Evolutionary conservation across 305 asterid species (phyloP), one percentile per base, ranked within the genome.

Genomic region (Fraxinus angustifolia): DNA sequence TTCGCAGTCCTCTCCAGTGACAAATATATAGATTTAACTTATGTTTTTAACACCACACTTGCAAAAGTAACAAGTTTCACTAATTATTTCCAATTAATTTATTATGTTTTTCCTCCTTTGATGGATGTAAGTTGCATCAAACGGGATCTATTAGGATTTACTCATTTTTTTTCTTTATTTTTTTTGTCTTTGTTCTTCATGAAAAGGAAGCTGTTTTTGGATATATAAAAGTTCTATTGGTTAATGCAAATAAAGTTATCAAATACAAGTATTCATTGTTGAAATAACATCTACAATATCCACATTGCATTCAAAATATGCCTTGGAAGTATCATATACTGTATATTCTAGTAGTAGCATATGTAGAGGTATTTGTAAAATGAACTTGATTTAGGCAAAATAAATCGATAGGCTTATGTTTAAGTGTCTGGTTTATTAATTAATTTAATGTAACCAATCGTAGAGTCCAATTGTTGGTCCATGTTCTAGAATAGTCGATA

Each of bases 101-200:
- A 14, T 67, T 42, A 16, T 56, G 56, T 82, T 88, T 88, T 85
- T 34, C 67, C 42, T 82, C 83, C 75, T 81, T 31, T 56, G 74
- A 83, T 19, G 26, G 78, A 23, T 82, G 72, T 36, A 45, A 28
- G 58, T 36, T 30, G 56, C 75, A 79, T 78, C 82, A 70, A 79
- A 79, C 79, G 86, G 90, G 82, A 75, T 68, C 48, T 40, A 45
- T 33, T 62, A 53, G 78, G 71, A 76, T 30, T 21, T 60, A 72
- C 30, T 80, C 84, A 36, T 79, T 62, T 38, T 48, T 76, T 31
- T 53, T 74, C 72, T 36, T 23, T 77, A 26, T 31, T 71, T 35
- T 34, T 34, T 71, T 72, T 34, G 65, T 38, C 73, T 75, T 82
- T 73, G 58, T 31, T 75, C 28, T 21, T 76, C 2, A 12, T 60